These are phyloP conservation scores for Dactylellina drechsleri DNA, from an alignment of 2,329 filamentous ascomycete genomes.

Conservation along the genomic window DNA sequence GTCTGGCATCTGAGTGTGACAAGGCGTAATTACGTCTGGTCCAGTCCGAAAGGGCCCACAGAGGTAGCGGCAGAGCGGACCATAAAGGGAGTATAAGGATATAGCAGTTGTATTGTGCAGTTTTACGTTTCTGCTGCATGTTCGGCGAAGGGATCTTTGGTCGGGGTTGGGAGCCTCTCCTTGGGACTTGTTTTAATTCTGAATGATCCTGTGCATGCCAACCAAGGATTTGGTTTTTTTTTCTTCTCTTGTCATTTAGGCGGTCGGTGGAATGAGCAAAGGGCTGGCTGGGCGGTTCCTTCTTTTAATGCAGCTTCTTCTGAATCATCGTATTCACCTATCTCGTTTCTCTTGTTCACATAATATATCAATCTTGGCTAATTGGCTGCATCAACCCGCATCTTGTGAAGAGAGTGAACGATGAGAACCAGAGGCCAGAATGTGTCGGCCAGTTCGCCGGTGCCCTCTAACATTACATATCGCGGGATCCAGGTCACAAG, in stretches of 20 bases:
- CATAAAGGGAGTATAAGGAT: slow-evolving; percentile 29
- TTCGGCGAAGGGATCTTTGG: slow-evolving; percentile 26
- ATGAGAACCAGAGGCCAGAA: slow-evolving; percentile 19
- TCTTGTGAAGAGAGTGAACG: slow-evolving; percentile 25
- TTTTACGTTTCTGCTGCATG: slow-evolving; percentile 44
- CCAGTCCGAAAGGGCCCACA: slow-evolving; percentile 37
- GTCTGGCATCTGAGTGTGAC: slow-evolving; percentile 13
- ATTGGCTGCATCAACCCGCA: slow-evolving; percentile 33
- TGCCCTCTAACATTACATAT: slow-evolving; percentile 29
- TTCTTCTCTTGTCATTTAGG: slow-evolving; percentile 28
- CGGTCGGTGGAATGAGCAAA: slow-evolving; percentile 20
- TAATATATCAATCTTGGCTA: slow-evolving; percentile 1
- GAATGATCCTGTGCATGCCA: slow-evolving; percentile 23
- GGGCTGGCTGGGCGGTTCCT: background rate
- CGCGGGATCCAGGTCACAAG: slow-evolving; percentile 42
- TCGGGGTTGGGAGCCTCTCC: background rate
- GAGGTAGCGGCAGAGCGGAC: slow-evolving; percentile 24
- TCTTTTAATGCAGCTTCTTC: background rate
- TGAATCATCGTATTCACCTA: background rate
- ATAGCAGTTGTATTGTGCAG: slow-evolving; percentile 25
- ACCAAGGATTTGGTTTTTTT: slow-evolving; percentile 51
- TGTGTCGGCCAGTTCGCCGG: slow-evolving; percentile 21
- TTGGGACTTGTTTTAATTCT: slow-evolving; percentile 10
- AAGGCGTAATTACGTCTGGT: slow-evolving; percentile 52
- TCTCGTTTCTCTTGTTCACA: slow-evolving; percentile 2